A percentile compares a stretch with the other conserved stretches of the same genome.
Conservation (phyloP, 805 yeast genomes). For the Candida sithepensis region DNA sequence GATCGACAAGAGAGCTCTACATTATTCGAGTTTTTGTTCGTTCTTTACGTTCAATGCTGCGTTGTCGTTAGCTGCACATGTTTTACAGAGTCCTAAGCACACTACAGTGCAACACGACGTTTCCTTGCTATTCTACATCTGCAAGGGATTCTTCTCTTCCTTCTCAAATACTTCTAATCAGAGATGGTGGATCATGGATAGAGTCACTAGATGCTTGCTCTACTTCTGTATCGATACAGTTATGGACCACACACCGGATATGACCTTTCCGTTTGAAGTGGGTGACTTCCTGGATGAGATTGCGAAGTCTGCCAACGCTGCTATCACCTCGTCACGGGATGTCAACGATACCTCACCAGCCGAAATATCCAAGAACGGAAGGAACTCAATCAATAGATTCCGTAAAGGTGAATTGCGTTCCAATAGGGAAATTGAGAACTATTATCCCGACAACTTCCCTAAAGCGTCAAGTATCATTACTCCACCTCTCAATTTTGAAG, state of each 20-base stretch:
- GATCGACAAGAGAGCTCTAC: conserved; percentile 10
- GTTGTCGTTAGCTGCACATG: conserved; percentile 26
- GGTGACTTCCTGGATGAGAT: conserved; percentile 20
- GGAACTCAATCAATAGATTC: not conserved
- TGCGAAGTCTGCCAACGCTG: not conserved
- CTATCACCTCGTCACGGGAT: no score
- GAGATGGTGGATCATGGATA: conserved; percentile 18
- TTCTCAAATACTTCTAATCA: conserved; percentile 2
- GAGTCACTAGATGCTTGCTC: conserved; percentile 19
- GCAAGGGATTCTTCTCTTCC: conserved; percentile 15
- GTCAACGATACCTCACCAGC: no score
- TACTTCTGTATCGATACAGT: conserved; percentile 20
- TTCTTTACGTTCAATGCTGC: conserved; percentile 32
- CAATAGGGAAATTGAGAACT: not conserved
- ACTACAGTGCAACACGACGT: conserved; percentile 21
- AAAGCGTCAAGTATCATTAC: conserved; percentile 11
- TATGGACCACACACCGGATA: conserved; percentile 10
- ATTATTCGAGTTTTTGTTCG: conserved; percentile 19
- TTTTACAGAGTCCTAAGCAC: conserved; percentile 18
- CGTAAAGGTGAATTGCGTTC: not conserved
- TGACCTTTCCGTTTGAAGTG: conserved; percentile 12
- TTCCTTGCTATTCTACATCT: conserved; percentile 18
- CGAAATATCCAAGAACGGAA: not conserved
- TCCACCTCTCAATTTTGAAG: conserved; percentile 7
- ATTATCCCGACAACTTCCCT: conserved; percentile 6